These are phyloP conservation scores for Beauveria australis DNA, from an alignment of 2,329 filamentous ascomycete genomes.

Conservation along the genomic window DNA sequence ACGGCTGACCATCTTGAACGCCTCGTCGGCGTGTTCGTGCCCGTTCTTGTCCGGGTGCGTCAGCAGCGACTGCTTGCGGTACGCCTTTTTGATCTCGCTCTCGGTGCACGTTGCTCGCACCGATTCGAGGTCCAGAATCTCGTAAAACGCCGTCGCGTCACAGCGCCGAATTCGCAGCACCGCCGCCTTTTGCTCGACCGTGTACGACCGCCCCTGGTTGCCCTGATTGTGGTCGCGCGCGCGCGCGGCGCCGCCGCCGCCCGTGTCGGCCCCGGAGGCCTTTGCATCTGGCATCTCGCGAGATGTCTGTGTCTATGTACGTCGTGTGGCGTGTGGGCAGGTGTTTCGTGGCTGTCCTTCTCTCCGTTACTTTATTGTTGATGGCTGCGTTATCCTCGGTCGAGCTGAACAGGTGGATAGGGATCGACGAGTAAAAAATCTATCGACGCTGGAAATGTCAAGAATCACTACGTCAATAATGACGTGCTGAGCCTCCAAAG, in stretches of 20 bases:
- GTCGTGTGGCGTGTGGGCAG: neutral
- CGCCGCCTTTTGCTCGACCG: slow-evolving; percentile 81
- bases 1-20: slow-evolving; percentile 94
- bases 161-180: slow-evolving; percentile 85
- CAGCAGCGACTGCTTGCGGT: slow-evolving; percentile 84
- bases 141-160: slow-evolving; percentile 82
- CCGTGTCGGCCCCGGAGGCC: slow-evolving; percentile 46
- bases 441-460: neutral
- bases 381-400: neutral
- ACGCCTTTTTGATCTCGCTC: slow-evolving; percentile 91
- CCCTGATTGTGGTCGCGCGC: slow-evolving; percentile 66
- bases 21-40: slow-evolving; percentile 89
- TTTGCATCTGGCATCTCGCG: slow-evolving; percentile 28
- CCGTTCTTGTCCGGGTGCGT: slow-evolving; percentile 99
- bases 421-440: neutral
- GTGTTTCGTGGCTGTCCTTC: neutral
- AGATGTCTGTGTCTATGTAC: neutral
- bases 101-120: slow-evolving; percentile 62
- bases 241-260: slow-evolving; percentile 31
- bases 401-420: neutral
- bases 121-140: slow-evolving; percentile 71
- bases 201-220: slow-evolving; percentile 69
- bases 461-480: neutral
- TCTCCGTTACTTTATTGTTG: no score
- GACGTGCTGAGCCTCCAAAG: neutral